Evolutionary conservation across 1,284 basidiomycete species (phyloP), one percentile per base, ranked within the genome.

Genomic region (Apiotrichum sp.): DNA sequence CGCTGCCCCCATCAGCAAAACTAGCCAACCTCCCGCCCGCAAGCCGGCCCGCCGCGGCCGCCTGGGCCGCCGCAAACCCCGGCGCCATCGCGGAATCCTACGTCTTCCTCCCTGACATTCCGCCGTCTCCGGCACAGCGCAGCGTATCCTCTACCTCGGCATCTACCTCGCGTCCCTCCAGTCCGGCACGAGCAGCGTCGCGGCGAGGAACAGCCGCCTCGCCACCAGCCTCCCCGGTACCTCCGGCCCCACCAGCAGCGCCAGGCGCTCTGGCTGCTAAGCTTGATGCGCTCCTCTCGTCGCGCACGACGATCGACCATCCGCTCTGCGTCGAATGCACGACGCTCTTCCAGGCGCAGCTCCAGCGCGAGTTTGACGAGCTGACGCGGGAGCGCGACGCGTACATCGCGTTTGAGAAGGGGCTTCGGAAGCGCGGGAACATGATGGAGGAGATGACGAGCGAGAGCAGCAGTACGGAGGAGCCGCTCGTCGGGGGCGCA

Each of bases 261-360:
- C 43, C 42, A n/a, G 53, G 57, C 35, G 46, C 41, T 7, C 47
- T 75, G 2, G 63, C 69, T 0, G 56, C 65, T 9, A 68, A 70
- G 41, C 80, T 95, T 36, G 88, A 93, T 70, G 84, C 86, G 66
- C 76, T 93, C 43, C 79, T 93, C 32, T 88, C 88, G 3, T 83
- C 84, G 50, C 80, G 85, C 43, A 88, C 89, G 48, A 87, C 89
- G 44, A 83, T 96, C 51, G 90, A 95, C 72, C 95, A 98, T 73
- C 96, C 96, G 3, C 81, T 99, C 9, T 99, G 96, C 72, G 84
- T 87, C 1, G 92, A 96, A 68, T 99, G 96, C 74, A 91, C 93
- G 2, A 86, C 89, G 66, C 82, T 87, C 52, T 77, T 97, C 45
- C 82, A 95, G 45, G 80, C 81, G 4, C 83, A 84, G 35, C 83